Evolutionary conservation across 495 filamentous ascomycete genomes (phyloP).

Genomic region (Aspergillus sparsus): DNA sequence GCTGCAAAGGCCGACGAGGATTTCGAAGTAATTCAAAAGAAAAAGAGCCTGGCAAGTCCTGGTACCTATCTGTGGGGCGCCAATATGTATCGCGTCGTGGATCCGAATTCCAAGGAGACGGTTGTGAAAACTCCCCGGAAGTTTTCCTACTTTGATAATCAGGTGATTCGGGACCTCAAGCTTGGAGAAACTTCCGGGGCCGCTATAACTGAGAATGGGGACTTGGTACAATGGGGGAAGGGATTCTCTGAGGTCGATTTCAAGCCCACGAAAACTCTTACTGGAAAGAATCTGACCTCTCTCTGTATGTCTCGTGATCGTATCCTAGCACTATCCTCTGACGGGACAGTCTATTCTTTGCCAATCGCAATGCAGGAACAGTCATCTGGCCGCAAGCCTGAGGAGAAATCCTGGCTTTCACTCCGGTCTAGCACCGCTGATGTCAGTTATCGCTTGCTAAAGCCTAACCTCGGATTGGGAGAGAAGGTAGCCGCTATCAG

Average conservation of each 20-base stretch:
- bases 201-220: conserved; percentile 83
- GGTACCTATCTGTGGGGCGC: conserved; percentile 93
- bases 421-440: conserved; percentile 62
- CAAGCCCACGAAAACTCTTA: conserved; percentile 69
- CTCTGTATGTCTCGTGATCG: conserved; percentile 76
- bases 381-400: conserved; percentile 56
- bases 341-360: conserved; percentile 83
- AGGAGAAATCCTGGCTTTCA: conserved; percentile 71
- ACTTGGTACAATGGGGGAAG: conserved; percentile 89
- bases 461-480: conserved; percentile 67
- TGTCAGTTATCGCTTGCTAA: conserved; percentile 70
- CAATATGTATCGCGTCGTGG: conserved; percentile 81
- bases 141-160: conserved; percentile 81
- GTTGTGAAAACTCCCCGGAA: conserved; percentile 77
- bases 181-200: conserved; percentile 81
- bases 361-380: conserved; percentile 77
- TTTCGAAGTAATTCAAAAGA: conserved; percentile 80
- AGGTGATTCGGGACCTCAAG: conserved; percentile 84
- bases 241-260: conserved; percentile 62
- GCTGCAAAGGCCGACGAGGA: conserved; percentile 49
- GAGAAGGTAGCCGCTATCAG: conserved; percentile 75
- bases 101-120: conserved; percentile 75
- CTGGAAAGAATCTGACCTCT: conserved; percentile 75
- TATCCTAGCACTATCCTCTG: conserved; percentile 73
- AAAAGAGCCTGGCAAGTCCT: conserved; percentile 83